Conservation (phyloP, 495 filamentous ascomycete species). For the Clohesyomyces aquaticus region DNA sequence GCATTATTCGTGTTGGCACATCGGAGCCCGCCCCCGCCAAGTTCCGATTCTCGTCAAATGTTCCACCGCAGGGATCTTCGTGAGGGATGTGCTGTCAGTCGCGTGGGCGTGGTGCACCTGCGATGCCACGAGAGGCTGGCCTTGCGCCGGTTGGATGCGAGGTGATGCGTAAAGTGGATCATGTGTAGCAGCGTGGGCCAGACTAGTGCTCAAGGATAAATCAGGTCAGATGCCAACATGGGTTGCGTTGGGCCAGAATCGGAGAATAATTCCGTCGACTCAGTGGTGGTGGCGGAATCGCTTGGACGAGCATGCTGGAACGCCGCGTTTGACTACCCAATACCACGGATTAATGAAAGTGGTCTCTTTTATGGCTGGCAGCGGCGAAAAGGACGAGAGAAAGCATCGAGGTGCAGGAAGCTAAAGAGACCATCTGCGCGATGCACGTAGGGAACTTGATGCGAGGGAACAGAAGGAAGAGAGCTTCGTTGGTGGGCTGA, state of each 20-base stretch:
- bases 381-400: not conserved
- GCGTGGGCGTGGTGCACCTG: no score
- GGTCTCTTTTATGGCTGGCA: no score
- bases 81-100: not conserved
- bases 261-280: not conserved
- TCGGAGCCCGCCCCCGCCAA: not conserved
- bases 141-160: not conserved
- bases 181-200: not conserved
- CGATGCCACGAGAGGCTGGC: no score
- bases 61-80: not conserved
- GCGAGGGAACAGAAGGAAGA: not conserved
- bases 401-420: not conserved
- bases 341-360: not conserved
- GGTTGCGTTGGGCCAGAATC: not conserved
- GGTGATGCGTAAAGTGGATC: not conserved
- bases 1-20: not conserved
- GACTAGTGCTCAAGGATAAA: not conserved
- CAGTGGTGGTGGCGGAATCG: no score
- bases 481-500: not conserved
- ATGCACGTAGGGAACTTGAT: not conserved
- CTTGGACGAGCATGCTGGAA: no score
- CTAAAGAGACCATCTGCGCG: not conserved
- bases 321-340: no score
- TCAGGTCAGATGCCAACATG: not conserved
- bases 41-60: conserved; percentile 2